Evolutionary conservation across 2,329 filamentous ascomycete species (phyloP).

Genomic region (Trichoderma koningiopsis): DNA sequence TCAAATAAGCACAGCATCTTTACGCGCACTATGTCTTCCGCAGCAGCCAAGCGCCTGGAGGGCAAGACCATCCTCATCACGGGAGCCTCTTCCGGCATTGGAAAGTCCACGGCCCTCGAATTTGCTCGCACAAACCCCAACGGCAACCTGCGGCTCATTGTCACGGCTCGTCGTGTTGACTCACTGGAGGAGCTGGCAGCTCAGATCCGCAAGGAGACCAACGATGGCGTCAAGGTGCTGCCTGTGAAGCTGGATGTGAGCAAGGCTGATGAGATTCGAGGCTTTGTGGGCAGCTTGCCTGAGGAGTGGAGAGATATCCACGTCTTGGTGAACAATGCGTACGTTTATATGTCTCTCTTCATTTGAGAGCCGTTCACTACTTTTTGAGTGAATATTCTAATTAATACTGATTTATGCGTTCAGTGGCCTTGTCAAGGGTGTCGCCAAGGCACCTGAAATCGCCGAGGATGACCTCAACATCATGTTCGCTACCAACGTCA

Average conservation of each 20-base stretch:
- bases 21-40: constrained; percentile 55
- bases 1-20: not conserved
- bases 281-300: constrained; percentile 73
- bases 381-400: not conserved
- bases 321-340: constrained; percentile 96
- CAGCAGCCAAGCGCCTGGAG: constrained; percentile 78
- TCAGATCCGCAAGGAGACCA: constrained; percentile 76
- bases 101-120: constrained; percentile 79
- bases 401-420: not conserved
- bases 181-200: constrained; percentile 72
- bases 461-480: constrained; percentile 75
- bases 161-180: constrained; percentile 87
- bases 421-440: constrained; percentile 85
- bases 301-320: constrained; percentile 83
- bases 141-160: constrained; percentile 76
- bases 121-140: constrained; percentile 84
- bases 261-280: constrained; percentile 70
- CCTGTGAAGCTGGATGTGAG: constrained; percentile 87
- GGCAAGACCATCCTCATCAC: constrained; percentile 94
- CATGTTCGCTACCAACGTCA: constrained; percentile 95
- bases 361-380: not conserved
- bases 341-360: constrained; percentile 40
- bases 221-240: constrained; percentile 77
- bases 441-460: constrained; percentile 84
- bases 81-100: constrained; percentile 91